These are phyloP conservation scores for Dendrostoma leiphaemia DNA, from an alignment of 2,329 filamentous ascomycete species.

Conservation along the genomic window DNA sequence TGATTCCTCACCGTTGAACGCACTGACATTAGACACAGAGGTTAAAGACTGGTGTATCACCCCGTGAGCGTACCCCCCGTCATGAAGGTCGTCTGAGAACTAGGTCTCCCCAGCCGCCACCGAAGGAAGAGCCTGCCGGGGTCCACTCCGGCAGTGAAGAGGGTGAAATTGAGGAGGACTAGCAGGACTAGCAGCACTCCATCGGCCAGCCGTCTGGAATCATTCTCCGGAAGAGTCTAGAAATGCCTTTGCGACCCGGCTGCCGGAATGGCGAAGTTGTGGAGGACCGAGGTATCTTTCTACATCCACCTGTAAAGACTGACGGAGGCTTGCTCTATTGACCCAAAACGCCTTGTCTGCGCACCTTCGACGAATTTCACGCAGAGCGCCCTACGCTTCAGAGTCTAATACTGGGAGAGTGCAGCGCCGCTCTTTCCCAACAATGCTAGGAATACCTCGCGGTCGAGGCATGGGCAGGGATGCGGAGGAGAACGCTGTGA, in stretches of 20 bases:
- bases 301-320: neutral
- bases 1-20: neutral
- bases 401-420: neutral
- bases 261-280: neutral
- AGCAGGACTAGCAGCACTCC: too few relatives aligned
- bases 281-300: neutral
- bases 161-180: slow-evolving; percentile 92
- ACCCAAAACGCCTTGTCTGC: neutral
- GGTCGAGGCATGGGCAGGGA: neutral
- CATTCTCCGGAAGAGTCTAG: slow-evolving; percentile 10
- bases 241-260: neutral
- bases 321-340: neutral
- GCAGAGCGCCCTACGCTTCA: too few relatives aligned
- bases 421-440: neutral
- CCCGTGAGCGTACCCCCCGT: slow-evolving; percentile 61
- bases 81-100: slow-evolving; percentile 55
- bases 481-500: neutral
- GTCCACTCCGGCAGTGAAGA: slow-evolving; percentile 91
- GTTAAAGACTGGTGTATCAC: slow-evolving; percentile 54
- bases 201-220: too few relatives aligned
- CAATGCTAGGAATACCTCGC: neutral
- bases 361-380: too few relatives aligned
- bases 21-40: slow-evolving; percentile 44
- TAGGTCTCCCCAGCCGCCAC: slow-evolving; percentile 44
- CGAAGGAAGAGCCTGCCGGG: slow-evolving; percentile 56